These are phyloP conservation scores for Xylaria sp. DNA, from an alignment of 2,329 filamentous ascomycete genomes.

Conservation along the genomic window DNA sequence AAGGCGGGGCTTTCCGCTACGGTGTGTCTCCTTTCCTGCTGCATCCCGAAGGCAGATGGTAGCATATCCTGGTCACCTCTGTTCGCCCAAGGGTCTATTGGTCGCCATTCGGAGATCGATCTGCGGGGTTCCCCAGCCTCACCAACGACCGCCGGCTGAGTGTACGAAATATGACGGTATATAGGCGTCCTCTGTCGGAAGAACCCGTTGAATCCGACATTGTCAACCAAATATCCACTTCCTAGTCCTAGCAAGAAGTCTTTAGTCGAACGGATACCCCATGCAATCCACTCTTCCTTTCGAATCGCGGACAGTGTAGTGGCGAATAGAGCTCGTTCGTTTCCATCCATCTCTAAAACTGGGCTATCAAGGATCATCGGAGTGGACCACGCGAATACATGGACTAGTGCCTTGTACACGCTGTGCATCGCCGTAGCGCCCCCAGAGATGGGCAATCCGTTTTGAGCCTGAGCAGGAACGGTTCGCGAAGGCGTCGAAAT, in stretches of 20 bases:
- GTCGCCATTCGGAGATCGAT: slow-evolving; percentile 54
- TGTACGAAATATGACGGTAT: slow-evolving; percentile 49
- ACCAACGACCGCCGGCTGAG: slow-evolving; percentile 50
- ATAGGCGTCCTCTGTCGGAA: slow-evolving; percentile 54
- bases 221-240: slow-evolving; percentile 54
- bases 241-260: slow-evolving; percentile 65
- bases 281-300: slow-evolving; percentile 59
- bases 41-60: slow-evolving; percentile 44
- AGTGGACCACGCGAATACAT: slow-evolving; percentile 58
- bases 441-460: slow-evolving; percentile 42
- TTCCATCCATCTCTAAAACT: slow-evolving; percentile 55
- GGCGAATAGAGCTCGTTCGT: slow-evolving; percentile 59
- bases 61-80: slow-evolving; percentile 45
- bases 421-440: slow-evolving; percentile 57
- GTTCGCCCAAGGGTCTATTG: slow-evolving; percentile 55
- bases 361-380: slow-evolving; percentile 60
- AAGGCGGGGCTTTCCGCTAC: slow-evolving; percentile 60
- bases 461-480: slow-evolving; percentile 43
- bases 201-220: slow-evolving; percentile 56
- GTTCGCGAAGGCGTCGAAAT: slow-evolving; percentile 50
- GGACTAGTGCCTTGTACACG: slow-evolving; percentile 64
- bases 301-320: slow-evolving; percentile 59
- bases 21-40: slow-evolving; percentile 57
- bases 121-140: slow-evolving; percentile 52
- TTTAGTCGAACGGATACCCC: slow-evolving; percentile 59